Evolutionary conservation across 257 asterid genomes (phyloP), one percentile per base, ranked within the genome.

Genomic region (Solanum boliviense): DNA sequence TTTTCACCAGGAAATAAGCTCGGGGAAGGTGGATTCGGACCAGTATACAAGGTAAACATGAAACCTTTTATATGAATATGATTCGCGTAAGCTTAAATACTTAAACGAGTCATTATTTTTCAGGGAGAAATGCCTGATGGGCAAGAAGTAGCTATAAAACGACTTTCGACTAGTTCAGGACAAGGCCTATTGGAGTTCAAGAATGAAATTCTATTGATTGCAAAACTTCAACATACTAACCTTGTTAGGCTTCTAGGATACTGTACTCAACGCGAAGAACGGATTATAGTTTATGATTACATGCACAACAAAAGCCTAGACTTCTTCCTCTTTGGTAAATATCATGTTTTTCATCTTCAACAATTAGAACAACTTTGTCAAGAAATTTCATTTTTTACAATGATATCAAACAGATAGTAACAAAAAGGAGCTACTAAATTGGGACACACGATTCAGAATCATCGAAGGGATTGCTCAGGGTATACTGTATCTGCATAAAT

Each of bases 401-500:
- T 84, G 86, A 65, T 84, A 34, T 84, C n/a, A n/a, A 84, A 84
- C 84, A 86, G 88, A 86, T 48, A 23, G 16, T 71, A 46, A 38
- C 67, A 86, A 46, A 52, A 46, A 18, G 68, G 56, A 58, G 84
- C 32, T 72, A n/a, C 56, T 86, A 20, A 46, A 74, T 16, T 86
- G 88, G 88, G 56, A n/a, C 5, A 71, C 39, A 11, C 44, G 88
- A 31, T 46, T 71, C 34, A 58, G 68, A 52, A 86, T 86, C 70
- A 86, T 86, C n/a, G 88, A 86, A 71, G 88, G 88, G 58, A 44
- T 86, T 86, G 88, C 74, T 75, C 88, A 75, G 20, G 88, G 88
- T 23, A 15, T 86, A 27, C 65, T 86, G 3, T 86, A 86, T 58
- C 88, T 86, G 58, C 88, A 75, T n/a, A 73, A 60, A 86, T 73